Evolutionary conservation across 1,139 yeast species (phyloP).

Genomic region (Groenewaldozyma auringiensis): DNA sequence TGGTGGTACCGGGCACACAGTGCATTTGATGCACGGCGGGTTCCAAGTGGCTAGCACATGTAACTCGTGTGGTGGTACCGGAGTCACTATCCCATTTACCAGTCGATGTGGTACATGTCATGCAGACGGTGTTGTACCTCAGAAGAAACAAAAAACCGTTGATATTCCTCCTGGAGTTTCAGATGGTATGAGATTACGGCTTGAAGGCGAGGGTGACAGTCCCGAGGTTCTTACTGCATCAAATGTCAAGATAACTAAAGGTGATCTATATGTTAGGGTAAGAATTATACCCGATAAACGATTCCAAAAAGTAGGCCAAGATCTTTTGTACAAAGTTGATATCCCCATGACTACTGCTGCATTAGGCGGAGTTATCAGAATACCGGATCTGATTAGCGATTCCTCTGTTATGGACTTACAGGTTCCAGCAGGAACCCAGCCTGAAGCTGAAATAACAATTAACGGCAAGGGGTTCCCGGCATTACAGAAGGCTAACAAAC

Average conservation of each 20-base stretch:
- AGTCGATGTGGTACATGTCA: conserved; percentile 77
- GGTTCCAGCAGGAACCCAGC: conserved; percentile 81
- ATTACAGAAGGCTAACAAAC: conserved; percentile 40
- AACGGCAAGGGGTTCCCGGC: conserved; percentile 88
- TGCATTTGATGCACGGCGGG: conserved; percentile 82
- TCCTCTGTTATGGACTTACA: conserved; percentile 52
- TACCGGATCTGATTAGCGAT: conserved; percentile 60
- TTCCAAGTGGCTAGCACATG: conserved; percentile 97
- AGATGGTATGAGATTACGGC: conserved; percentile 78
- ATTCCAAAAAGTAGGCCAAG: conserved; percentile 58
- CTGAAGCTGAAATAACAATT: conserved; percentile 64
- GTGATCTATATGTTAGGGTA: conserved; percentile 79
- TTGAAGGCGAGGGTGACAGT: conserved; percentile 87
- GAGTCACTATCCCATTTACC: conserved; percentile 60
- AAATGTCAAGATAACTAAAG: conserved; percentile 58
- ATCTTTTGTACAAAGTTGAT: conserved; percentile 55
- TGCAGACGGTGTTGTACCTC: conserved; percentile 78
- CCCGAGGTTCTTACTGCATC: conserved; percentile 44
- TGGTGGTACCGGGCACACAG: conserved; percentile 88
- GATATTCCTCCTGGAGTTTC: conserved; percentile 85
- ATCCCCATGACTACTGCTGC: conserved; percentile 95
- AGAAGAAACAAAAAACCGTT: conserved; percentile 59
- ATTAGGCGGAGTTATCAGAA: conserved; percentile 79
- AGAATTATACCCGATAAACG: conserved; percentile 66
- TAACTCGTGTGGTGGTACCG: conserved; percentile 78